A percentile compares a stretch with the other conserved stretches of the same genome.
Conservation (phyloP, 768 basidiomycete genomes). For the Gymnopilus junonius region DNA sequence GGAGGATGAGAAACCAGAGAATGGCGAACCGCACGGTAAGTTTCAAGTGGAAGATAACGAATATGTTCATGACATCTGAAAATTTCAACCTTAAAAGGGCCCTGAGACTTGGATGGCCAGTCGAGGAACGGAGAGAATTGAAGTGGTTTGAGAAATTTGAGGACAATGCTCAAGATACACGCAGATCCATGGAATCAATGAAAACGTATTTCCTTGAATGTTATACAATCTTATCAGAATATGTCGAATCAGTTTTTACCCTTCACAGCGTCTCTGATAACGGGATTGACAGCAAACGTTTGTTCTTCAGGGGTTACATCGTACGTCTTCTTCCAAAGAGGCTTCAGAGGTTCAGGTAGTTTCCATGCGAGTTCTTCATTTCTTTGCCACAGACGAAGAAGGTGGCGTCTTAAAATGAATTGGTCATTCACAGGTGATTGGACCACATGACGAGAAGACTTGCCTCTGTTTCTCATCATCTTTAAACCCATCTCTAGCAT, state of each 20-base stretch:
- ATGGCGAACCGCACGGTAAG: constrained; percentile 46
- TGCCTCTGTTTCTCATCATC: constrained; percentile 44
- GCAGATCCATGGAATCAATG: no score
- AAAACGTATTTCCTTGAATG: neutral
- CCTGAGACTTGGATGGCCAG: constrained; percentile 52
- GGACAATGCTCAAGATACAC: neutral
- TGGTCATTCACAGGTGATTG: neutral
- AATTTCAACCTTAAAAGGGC: constrained; percentile 30
- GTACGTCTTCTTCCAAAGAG: constrained; percentile 33
- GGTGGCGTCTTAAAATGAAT: constrained; percentile 33
- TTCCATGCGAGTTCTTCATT: constrained; percentile 45
- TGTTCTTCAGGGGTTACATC: constrained; percentile 38
- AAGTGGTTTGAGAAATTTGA: constrained; percentile 9
- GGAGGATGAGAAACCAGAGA: constrained; percentile 49
- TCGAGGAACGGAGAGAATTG: constrained; percentile 43
- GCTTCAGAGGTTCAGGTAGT: constrained; percentile 36
- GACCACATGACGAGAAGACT: constrained; percentile 1
- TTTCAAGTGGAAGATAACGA: neutral
- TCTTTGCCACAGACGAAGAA: constrained; percentile 42
- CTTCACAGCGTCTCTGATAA: constrained; percentile 29
- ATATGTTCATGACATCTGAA: neutral
- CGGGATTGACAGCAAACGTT: constrained; percentile 39
- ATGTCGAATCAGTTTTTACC: constrained; percentile 8
- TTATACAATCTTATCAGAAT: neutral
- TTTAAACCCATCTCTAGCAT: constrained; percentile 47